These are phyloP conservation scores for Ramaria rubella DNA, from an alignment of 768 basidiomycete species.

Conservation along the genomic window DNA sequence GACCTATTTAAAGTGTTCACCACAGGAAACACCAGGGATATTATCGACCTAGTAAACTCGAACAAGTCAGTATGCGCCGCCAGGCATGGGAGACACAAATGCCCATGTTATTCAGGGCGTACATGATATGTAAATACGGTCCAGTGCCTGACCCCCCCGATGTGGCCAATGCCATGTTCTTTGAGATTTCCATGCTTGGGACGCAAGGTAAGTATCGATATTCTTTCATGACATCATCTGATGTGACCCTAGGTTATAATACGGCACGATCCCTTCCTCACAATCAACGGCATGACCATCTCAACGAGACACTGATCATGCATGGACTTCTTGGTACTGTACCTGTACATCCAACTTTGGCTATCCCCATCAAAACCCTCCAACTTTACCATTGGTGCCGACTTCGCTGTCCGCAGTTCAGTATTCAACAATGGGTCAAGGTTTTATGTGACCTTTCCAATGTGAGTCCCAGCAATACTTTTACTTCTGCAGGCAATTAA, in stretches of 20 bases:
- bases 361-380: neutral
- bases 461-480: constrained; percentile 5
- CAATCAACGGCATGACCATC: neutral
- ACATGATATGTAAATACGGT: neutral
- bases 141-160: neutral
- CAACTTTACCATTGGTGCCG: neutral
- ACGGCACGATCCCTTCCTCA: neutral
- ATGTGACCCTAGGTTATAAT: neutral
- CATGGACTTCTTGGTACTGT: neutral
- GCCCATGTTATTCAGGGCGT: neutral
- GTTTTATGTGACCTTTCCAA: constrained; percentile 22
- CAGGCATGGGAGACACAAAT: neutral
- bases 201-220: neutral
- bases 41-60: neutral
- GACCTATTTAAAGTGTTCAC: neutral
- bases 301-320: neutral
- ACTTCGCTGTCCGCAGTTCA: constrained; percentile 6
- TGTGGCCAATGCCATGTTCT: neutral
- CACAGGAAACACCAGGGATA: neutral
- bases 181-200: neutral
- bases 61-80: neutral
- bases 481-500: neutral
- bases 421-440: constrained; percentile 14
- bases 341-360: neutral
- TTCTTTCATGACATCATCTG: neutral